Percentiles rank a stretch among this genome's conserved stretches.
phyloP scores from a whole-genome alignment of 441 rosid species.

The Pelargonium cotyledonis region DNA sequence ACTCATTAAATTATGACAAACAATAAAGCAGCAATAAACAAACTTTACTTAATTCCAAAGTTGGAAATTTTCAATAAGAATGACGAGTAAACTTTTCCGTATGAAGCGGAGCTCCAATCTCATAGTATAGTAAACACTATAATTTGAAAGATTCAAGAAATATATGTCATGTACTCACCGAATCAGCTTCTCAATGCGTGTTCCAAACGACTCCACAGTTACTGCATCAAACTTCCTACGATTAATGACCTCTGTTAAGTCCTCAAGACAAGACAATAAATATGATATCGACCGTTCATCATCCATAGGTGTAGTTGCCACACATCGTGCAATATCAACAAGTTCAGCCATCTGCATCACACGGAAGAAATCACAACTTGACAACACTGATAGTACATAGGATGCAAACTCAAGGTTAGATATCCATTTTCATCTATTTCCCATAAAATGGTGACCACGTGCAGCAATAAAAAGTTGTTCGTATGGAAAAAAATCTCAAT shows the following conservation, averaged over 20 bases:
- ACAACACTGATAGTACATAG: constrained; percentile 4
- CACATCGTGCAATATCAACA: constrained; percentile 94
- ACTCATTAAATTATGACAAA: constrained; percentile 14
- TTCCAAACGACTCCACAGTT: constrained; percentile 89
- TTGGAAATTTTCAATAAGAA: constrained; percentile 11
- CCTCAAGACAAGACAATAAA: constrained; percentile 78
- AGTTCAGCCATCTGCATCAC: constrained; percentile 85
- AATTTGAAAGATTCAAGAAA: constrained; percentile 10
- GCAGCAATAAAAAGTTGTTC: too few relatives aligned
- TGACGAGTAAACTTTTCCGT: constrained; percentile 2
- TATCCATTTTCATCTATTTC: not conserved
- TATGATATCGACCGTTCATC: constrained; percentile 67
- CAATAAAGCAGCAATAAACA: constrained; percentile 13
- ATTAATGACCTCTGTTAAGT: constrained; percentile 69
- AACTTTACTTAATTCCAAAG: constrained; percentile 15
- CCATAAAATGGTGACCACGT: too few relatives aligned
- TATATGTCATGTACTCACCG: constrained; percentile 41
- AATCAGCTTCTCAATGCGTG: constrained; percentile 90
- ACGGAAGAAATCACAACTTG: constrained; percentile 23
- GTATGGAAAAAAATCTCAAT: not conserved
- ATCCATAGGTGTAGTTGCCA: constrained; percentile 67
- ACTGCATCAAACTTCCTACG: constrained; percentile 91
- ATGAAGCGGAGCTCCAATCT: constrained; percentile 6
- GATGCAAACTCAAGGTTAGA: not conserved
- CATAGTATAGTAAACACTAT: not conserved